A percentile compares a stretch with the other conserved stretches of the same genome.
Conservation (phyloP, 441 rosid species). For the Euphorbia celastroides region DNA sequence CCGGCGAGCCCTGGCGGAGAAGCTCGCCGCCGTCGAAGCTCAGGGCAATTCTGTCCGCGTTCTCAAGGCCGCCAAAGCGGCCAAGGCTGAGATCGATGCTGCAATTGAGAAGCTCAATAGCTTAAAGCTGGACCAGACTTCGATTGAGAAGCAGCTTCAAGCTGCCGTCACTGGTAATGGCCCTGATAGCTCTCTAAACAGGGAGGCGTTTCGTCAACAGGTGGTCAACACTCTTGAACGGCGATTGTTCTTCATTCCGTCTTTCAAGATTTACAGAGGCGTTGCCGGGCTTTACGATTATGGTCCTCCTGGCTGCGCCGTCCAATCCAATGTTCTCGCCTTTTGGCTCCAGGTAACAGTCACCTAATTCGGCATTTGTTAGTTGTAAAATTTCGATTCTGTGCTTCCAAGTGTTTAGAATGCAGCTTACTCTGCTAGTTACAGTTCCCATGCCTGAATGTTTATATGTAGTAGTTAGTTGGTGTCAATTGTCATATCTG, state of each 20-base stretch:
- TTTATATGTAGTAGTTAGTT: not conserved
- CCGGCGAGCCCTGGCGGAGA: constrained; percentile 51
- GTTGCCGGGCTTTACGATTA: constrained; percentile 84
- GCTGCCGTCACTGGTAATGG: constrained; percentile 35
- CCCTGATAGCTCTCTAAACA: constrained; percentile 34
- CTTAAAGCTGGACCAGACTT: constrained; percentile 61
- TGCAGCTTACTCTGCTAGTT: not conserved
- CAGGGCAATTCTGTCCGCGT: constrained; percentile 70
- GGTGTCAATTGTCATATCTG: not conserved
- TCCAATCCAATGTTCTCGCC: constrained; percentile 67
- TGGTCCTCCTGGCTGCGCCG: constrained; percentile 83
- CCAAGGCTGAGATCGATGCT: constrained; percentile 57
- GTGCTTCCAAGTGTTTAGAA: not conserved
- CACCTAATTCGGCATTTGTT: not conserved
- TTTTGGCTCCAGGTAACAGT: constrained; percentile 76
- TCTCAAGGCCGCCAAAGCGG: constrained; percentile 57
- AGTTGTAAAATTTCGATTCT: too few relatives aligned
- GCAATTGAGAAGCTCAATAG: constrained; percentile 62
- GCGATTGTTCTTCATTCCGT: constrained; percentile 66
- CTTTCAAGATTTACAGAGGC: constrained; percentile 81
- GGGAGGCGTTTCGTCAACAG: constrained; percentile 73
- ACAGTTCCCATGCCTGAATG: not conserved
- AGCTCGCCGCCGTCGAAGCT: constrained; percentile 58
- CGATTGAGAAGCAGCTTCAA: constrained; percentile 69
- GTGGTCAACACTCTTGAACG: constrained; percentile 72